Evolutionary conservation across 768 basidiomycete species (phyloP).

Genomic region (Cystobasidium onofrii): DNA sequence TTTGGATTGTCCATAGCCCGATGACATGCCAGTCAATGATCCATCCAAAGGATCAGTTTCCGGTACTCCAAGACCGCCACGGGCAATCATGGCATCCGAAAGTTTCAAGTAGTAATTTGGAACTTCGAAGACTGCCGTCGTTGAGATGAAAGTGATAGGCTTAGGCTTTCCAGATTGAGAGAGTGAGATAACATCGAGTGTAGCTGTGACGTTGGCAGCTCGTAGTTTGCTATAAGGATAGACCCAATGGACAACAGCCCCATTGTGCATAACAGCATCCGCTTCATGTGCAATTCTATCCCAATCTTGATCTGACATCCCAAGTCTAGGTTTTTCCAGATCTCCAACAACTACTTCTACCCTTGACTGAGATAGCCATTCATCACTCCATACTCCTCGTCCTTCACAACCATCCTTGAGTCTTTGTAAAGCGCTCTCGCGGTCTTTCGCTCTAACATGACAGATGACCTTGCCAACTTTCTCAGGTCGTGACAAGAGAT

Average conservation of each 20-base stretch:
- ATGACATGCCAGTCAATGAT: conserved; percentile 63
- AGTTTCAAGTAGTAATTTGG: conserved; percentile 72
- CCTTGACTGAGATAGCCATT: conserved; percentile 61
- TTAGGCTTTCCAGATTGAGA: conserved; percentile 63
- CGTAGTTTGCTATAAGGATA: conserved; percentile 93
- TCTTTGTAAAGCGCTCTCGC: conserved; percentile 59
- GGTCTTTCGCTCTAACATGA: conserved; percentile 67
- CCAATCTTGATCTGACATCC: conserved; percentile 62
- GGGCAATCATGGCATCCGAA: conserved; percentile 58
- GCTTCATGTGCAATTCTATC: conserved; percentile 58
- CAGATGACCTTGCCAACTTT: conserved; percentile 80
- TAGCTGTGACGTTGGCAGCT: conserved; percentile 83
- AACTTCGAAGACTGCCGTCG: conserved; percentile 88
- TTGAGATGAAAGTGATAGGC: conserved; percentile 78
- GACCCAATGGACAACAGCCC: conserved; percentile 98
- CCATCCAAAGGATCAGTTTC: conserved; percentile 85
- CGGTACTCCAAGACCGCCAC: conserved; percentile 59
- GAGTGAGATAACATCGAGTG: conserved; percentile 71
- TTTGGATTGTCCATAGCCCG: conserved; percentile 94
- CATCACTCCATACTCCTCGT: conserved; percentile 78
- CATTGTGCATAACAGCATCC: conserved; percentile 85
- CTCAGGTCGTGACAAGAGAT: conserved; percentile 58
- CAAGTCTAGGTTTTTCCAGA: conserved; percentile 65
- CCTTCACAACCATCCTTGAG: conserved; percentile 65
- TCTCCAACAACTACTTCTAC: conserved; percentile 80